Evolutionary conservation across 2,329 filamentous ascomycete species (phyloP), one percentile per base, ranked within the genome.

Genomic region (Cercospora sesami): DNA sequence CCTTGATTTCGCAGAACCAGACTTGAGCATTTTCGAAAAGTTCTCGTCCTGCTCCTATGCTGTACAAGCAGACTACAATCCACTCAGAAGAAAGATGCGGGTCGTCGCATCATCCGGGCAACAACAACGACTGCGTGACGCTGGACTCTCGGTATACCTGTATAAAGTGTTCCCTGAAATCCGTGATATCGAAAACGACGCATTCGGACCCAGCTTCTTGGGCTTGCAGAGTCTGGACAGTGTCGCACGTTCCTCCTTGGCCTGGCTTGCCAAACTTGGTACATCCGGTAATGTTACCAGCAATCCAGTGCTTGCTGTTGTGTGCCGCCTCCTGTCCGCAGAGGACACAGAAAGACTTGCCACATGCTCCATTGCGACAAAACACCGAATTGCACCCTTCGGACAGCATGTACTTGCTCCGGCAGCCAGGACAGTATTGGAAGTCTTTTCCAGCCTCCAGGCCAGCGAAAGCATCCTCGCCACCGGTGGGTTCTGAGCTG

Each of bases 261-360:
- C 53, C 53, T 28, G 53, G 53, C 26, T 23, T 28, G 23, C 23
- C 53, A 10, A 57, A 57, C 12, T 18, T 28, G 9, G 12, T 28
- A 10, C 53, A 57, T 16, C 53, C 53, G 5, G 53, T 57, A 16
- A 55, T 21, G 21, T 55, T 55, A 3, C 51, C 51, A 16, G 21
- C 51, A 4, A 55, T 26, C 60, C 60, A 63, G 39, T 63, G 60
- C 18, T 28, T 21, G n/a, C 60, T 53, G 33, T 63, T 48, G 28
- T 45, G 39, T 51, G 36, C 21, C 12, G 39, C 60, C 48, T 63
- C 60, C 30, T 63, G 18, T n/a, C 60, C 60, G n/a, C 60, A 63
- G 23, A 63, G 60, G 6, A 63, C 30, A 31, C 60, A 63, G 48
- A 67, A 31, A 16, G 53, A 16, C 23, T 57, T 57, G 14, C 53